phyloP scores from a whole-genome alignment of 371 early-diverging fungal species.

The Apophysomyces sp. region DNA sequence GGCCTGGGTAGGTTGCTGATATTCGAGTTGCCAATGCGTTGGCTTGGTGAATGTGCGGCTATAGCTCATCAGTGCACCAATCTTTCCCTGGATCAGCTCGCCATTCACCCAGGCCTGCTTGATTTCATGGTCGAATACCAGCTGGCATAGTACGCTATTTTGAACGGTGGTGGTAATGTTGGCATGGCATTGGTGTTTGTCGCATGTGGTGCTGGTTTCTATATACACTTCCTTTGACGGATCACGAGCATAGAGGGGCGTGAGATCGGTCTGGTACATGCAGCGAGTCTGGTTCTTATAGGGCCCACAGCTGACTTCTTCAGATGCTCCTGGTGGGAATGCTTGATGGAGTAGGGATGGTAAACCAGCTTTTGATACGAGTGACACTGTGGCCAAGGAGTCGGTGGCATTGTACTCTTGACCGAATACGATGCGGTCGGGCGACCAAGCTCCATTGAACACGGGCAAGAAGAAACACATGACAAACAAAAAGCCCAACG shows the following conservation, averaged over 20 bases:
- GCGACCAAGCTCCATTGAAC: constrained; percentile 32
- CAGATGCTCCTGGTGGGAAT: constrained; percentile 20
- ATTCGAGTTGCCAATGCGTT: constrained; percentile 34
- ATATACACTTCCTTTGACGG: constrained; percentile 22
- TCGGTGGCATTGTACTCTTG: constrained; percentile 34
- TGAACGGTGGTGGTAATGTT: constrained; percentile 18
- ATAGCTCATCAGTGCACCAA: constrained; percentile 28
- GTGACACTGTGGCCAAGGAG: constrained; percentile 20
- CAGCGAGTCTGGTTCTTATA: constrained; percentile 23
- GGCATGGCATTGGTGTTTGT: not conserved
- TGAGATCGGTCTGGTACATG: constrained; percentile 21
- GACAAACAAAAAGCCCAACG: constrained; percentile 9
- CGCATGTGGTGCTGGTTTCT: not conserved
- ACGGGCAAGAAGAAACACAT: constrained; percentile 4
- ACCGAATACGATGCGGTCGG: constrained; percentile 38
- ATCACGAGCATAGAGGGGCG: constrained; percentile 28
- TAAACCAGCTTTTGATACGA: constrained; percentile 21
- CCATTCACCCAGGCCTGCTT: constrained; percentile 15
- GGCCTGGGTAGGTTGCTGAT: constrained; percentile 11
- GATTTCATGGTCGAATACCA: constrained; percentile 19
- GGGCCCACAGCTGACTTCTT: constrained; percentile 15
- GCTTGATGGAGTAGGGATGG: constrained; percentile 15
- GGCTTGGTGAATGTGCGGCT: constrained; percentile 32
- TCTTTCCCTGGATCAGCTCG: not conserved
- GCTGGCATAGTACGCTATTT: constrained; percentile 43